Evolutionary conservation across 768 basidiomycete genomes (phyloP), one percentile per base, ranked within the genome.

Genomic region (Tulasnella sp.): DNA sequence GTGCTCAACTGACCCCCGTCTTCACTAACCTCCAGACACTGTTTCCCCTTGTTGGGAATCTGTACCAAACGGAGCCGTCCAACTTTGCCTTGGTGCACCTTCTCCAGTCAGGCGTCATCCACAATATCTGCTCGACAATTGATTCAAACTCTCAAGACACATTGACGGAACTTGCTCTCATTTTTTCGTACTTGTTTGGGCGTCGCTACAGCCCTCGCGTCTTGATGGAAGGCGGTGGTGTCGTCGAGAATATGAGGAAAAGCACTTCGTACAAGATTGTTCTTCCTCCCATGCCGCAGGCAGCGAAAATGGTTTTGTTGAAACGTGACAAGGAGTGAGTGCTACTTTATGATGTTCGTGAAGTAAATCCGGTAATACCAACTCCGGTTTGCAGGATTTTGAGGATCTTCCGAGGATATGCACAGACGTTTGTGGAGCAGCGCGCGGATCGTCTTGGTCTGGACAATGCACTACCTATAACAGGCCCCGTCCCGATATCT

Each of bases 171-270:
- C 73, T 82, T 46, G 72, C 85, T 53, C 60, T 77, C 5, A 66
- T 85, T 3, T 72, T 87, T 69, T 76, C 76, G n/a, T 78, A 84
- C 67, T 73, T 86, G 11, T 85, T 86, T 61, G 80, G 79, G 4
- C 76, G 83, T 17, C 74, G 76, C 9, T 74, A 78, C 63, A 68
- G 84, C 4, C 76, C 80, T 0, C 66, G 66, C 10, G 70, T 76
- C 3, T 78, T 75, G 48, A 65, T 73, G 12, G 73, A 72, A 24
- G 66, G 70, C 9, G 61, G 71, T n/a, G 72, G 75, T 41, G 60
- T 74, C 8, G 65, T 66, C 9, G 58, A 64, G 1, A 65, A 78
- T 21, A 68, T 70, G 24, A 68, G 69, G 15, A 5, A 38, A 60
- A 75, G 71, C 41, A 81, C 76, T 22, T 76, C 83, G 1, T 85